Percentiles rank a stretch among this genome's conserved stretches.
Conservation (phyloP, 305 asterid genomes). For the Rubia tinctorum region DNA sequence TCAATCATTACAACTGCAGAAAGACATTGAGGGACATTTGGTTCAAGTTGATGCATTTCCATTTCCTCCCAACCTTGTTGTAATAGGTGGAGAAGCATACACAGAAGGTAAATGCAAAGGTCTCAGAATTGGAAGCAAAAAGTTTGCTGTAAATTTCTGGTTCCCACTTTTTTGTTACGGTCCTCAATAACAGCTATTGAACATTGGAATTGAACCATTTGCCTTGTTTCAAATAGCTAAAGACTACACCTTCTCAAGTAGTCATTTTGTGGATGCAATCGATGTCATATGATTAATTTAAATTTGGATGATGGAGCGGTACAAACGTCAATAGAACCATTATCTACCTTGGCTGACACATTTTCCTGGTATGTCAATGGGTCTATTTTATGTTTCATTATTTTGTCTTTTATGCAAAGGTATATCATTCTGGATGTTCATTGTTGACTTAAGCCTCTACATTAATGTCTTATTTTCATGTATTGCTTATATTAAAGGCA, state of each 20-base stretch:
- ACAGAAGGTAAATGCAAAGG: constrained; percentile 81
- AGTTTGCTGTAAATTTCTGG: constrained; percentile 50
- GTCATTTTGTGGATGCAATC: constrained; percentile 96
- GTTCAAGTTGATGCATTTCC: constrained; percentile 50
- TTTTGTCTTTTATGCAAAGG: too few species aligned
- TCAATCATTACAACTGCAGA: constrained; percentile 36
- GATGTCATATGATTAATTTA: constrained; percentile 93
- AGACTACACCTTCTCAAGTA: constrained; percentile 23
- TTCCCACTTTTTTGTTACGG: neutral
- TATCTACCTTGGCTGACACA: constrained; percentile 70
- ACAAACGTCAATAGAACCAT: constrained; percentile 76
- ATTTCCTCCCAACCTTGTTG: constrained; percentile 94
- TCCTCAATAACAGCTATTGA: neutral
- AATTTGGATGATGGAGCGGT: constrained; percentile 39
- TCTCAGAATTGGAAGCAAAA: constrained; percentile 57
- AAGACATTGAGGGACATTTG: constrained; percentile 30
- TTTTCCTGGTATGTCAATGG: too few species aligned
- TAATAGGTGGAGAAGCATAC: constrained; percentile 73
- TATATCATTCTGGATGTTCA: too few species aligned
- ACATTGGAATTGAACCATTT: too few species aligned
- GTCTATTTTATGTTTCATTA: too few species aligned
- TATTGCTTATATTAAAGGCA: too few species aligned
- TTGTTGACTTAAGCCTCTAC: too few species aligned
- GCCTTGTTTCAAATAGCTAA: too few species aligned
- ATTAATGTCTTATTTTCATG: too few species aligned